Base-by-base conservation (phyloP, 106 monocot genomes). In the Hemerocallis citrina region DNA sequence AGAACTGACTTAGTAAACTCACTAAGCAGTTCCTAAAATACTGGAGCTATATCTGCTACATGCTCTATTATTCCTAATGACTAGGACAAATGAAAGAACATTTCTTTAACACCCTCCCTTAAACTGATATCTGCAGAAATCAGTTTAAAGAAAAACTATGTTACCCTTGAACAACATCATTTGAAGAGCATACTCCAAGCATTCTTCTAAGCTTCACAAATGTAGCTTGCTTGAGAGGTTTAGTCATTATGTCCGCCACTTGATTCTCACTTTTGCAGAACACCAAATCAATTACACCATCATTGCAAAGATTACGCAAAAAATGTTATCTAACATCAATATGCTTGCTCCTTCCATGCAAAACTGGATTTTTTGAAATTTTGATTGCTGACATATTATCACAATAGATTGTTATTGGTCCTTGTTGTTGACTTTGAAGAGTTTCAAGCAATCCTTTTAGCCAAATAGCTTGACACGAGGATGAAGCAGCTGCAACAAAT, bases 341-440 rank as follows among this genome's bases (percentile, higher is more conserved):
- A 24, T 52, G 15, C 25, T 24, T n/a, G 2, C 9, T 30, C 24
- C 37, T 11, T 0, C 0, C 24, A 51, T 66, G 65, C 48, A 48
- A 17, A n/a, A 52, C 65, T 19, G 22, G 65, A 52, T 65, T 65
- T 23, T 52, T 50, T 5, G 65, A 32, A 3, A 65, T 17, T 24
- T 32, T 37, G 11, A 65, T 51, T n/a, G 65, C 23, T 34, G 51
- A 52, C 11, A 15, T 65, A 20, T 65, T 65, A 24, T 65, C 46
- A 49, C 48, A 49, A 52, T 22, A 52, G 16, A 65, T 37, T 7
- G 4, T 5, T 20, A 25, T 65, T 20, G 7, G 12, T 23, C 2
- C 52, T 35, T 35, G 34, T 1, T 65, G 35, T 6, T 35, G 25
- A 10, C 21, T 34, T 3, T 35, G 0, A 11, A 49, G 23, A 5